Conservation (phyloP, 192 early-diverging fungal species). For the Spizellomyces punctatus region DNA sequence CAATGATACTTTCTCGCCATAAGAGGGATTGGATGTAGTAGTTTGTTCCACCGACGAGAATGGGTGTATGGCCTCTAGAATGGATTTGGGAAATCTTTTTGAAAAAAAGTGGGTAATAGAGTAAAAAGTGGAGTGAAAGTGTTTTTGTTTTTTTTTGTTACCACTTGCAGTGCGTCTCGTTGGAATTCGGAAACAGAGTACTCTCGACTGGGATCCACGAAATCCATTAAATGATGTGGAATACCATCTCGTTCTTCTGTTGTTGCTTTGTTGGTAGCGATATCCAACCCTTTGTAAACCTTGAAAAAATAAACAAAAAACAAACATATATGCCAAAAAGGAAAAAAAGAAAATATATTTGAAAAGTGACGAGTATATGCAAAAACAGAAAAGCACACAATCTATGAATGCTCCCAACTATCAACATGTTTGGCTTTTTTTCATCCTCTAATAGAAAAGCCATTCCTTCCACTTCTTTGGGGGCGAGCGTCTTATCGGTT, state of each 20-base stretch:
- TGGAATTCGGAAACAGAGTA: slow-evolving; percentile 89
- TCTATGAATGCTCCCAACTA: too few species aligned
- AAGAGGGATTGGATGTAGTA: slow-evolving; percentile 95
- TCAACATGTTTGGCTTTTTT: too few species aligned
- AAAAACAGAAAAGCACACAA: too few species aligned
- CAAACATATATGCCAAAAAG: too few species aligned
- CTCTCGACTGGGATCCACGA: slow-evolving; percentile 65
- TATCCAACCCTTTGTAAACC: slow-evolving; percentile 89
- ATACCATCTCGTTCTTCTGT: slow-evolving; percentile 66
- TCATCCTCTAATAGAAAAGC: background rate
- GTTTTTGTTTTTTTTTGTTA: too few species aligned
- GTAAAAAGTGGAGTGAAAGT: too few species aligned
- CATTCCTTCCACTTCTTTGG: background rate
- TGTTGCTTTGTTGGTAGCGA: slow-evolving; percentile 94
- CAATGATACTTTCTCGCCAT: slow-evolving; percentile 72
- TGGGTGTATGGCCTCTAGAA: slow-evolving; percentile 67
- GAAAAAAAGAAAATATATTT: too few species aligned
- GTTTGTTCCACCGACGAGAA: slow-evolving; percentile 94
- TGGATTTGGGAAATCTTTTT: slow-evolving; percentile 87
- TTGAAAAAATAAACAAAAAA: slow-evolving; percentile 29
- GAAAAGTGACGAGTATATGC: too few species aligned
- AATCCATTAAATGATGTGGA: slow-evolving; percentile 86
- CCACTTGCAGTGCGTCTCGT: slow-evolving; percentile 70
- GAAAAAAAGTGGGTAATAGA: too few species aligned
- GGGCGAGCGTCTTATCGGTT: background rate